Percentiles rank a stretch among this genome's conserved stretches.
These are phyloP conservation scores for Starmera dryadoides DNA, from an alignment of 805 yeast species.

Conservation along the genomic window DNA sequence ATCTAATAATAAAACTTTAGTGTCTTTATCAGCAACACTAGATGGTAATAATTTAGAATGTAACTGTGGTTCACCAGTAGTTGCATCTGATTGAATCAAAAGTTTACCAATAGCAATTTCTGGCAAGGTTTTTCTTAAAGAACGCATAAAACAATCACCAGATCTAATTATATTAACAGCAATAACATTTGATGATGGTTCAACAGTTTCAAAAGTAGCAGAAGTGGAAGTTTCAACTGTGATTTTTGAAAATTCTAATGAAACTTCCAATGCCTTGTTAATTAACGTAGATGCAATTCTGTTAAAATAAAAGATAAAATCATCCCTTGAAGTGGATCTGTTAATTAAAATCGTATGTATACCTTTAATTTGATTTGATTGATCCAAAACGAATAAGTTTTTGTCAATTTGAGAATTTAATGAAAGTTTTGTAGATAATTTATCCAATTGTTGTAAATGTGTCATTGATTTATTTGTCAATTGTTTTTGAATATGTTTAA, in stretches of 20 bases:
- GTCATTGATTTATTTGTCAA: slow-evolving; percentile 53
- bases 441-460: slow-evolving; percentile 59
- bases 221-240: slow-evolving; percentile 37
- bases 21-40: slow-evolving; percentile 15
- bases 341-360: slow-evolving; percentile 65
- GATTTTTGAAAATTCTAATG: slow-evolving; percentile 29
- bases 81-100: slow-evolving; percentile 78
- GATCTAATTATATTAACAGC: slow-evolving; percentile 82
- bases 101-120: slow-evolving; percentile 76
- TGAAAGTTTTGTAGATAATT: slow-evolving; percentile 38
- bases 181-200: slow-evolving; percentile 39
- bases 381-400: slow-evolving; percentile 22
- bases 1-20: slow-evolving; percentile 64
- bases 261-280: slow-evolving; percentile 56
- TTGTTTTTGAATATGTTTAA: slow-evolving; percentile 72
- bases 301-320: slow-evolving; percentile 82
- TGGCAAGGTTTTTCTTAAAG: slow-evolving; percentile 71
- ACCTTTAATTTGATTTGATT: slow-evolving; percentile 61
- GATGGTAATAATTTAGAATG: slow-evolving; percentile 74
- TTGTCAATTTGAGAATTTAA: slow-evolving; percentile 13
- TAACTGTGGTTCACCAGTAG: slow-evolving; percentile 90
- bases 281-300: slow-evolving; percentile 69
- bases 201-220: slow-evolving; percentile 17
- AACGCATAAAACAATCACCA: slow-evolving; percentile 86
- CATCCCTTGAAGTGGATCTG: slow-evolving; percentile 51